Conservation (phyloP, 805 yeast species). For the Nakazawaea ishiwadae region DNA sequence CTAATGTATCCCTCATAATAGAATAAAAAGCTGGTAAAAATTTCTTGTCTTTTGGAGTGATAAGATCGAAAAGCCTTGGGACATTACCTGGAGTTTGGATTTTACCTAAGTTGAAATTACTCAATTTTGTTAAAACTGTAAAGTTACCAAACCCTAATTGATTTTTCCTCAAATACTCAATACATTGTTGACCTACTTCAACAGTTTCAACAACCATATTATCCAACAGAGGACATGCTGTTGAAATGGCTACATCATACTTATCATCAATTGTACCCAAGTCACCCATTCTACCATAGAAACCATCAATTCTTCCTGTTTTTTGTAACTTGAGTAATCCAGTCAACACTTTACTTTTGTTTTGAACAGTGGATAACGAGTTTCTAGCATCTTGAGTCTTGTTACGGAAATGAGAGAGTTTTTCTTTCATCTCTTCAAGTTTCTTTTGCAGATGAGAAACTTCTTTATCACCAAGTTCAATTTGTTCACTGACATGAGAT, state of each 20-base stretch:
- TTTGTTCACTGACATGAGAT: conserved; percentile 46
- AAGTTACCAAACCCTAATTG: conserved; percentile 87
- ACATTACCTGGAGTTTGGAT: conserved; percentile 71
- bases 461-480: conserved; percentile 53
- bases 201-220: conserved; percentile 87
- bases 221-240: conserved; percentile 88
- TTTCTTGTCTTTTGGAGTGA: conserved; percentile 58
- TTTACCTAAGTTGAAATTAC: conserved; percentile 51
- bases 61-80: conserved; percentile 81
- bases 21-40: conserved; percentile 88
- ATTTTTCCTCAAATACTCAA: conserved; percentile 76
- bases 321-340: conserved; percentile 66
- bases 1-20: conserved; percentile 82
- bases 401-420: conserved; percentile 51
- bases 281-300: conserved; percentile 88
- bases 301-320: conserved; percentile 80
- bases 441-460: conserved; percentile 42
- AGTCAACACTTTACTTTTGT: conserved; percentile 67
- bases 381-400: conserved; percentile 62
- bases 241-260: conserved; percentile 91
- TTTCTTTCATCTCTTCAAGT: conserved; percentile 49
- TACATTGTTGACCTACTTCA: conserved; percentile 55
- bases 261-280: conserved; percentile 85
- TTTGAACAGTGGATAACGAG: conserved; percentile 51
- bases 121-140: conserved; percentile 70